phyloP scores from a whole-genome alignment of 225 moss, liverwort and hornwort species.

The Asterella californica region DNA sequence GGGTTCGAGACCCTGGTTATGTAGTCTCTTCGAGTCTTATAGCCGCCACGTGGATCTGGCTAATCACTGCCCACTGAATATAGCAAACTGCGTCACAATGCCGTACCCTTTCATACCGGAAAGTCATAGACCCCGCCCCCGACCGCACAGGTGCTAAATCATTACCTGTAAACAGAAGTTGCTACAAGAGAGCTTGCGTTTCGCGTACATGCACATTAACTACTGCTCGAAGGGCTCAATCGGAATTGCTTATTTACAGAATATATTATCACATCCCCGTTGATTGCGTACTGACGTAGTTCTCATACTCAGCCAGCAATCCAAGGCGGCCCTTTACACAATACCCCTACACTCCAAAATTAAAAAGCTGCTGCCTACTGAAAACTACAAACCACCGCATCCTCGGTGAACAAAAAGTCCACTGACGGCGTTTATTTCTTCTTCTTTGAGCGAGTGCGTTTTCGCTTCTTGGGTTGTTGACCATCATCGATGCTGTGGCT shows the following conservation, averaged over 20 bases:
- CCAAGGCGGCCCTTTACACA: background rate
- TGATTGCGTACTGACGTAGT: background rate
- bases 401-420: background rate
- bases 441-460: constrained; percentile 39
- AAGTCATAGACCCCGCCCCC: too few species aligned
- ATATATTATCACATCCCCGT: background rate
- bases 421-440: constrained; percentile 25
- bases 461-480: constrained; percentile 42
- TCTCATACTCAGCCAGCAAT: background rate
- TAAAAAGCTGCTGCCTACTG: background rate
- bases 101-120: too few species aligned
- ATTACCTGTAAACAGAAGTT: too few species aligned
- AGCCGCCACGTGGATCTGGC: too few species aligned
- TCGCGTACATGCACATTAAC: background rate
- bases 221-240: background rate
- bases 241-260: background rate
- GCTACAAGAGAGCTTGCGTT: too few species aligned
- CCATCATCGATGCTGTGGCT: constrained; percentile 48
- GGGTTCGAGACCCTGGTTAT: too few species aligned
- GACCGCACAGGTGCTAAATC: too few species aligned
- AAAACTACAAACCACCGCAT: background rate
- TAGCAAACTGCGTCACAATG: too few species aligned
- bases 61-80: too few species aligned
- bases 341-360: background rate
- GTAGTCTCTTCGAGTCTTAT: too few species aligned